Conservation (phyloP, 257 asterid genomes). For the Striga asiatica region DNA sequence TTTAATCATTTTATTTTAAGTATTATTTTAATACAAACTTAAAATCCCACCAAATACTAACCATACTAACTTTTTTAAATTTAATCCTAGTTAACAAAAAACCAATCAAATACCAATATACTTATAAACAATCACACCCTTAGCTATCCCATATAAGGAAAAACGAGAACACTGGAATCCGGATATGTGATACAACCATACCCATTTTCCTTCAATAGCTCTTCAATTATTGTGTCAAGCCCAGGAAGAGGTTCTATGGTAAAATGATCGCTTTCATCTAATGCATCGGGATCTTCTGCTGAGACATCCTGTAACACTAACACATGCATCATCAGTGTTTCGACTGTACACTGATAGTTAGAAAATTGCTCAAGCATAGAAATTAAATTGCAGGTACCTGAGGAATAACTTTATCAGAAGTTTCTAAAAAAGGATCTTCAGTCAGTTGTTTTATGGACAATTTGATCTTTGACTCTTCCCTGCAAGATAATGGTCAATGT, state of each 20-base stretch:
- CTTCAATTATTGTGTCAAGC: slow-evolving; percentile 60
- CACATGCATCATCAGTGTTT: neutral
- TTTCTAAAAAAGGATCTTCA: slow-evolving; percentile 90
- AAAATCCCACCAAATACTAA: no score
- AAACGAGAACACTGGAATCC: no score
- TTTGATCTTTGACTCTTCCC: slow-evolving; percentile 63
- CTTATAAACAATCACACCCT: no score
- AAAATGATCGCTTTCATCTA: slow-evolving; percentile 19
- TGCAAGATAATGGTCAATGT: slow-evolving; percentile 15
- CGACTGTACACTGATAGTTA: slow-evolving; percentile 1
- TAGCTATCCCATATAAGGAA: no score
- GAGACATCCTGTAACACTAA: slow-evolving; percentile 46
- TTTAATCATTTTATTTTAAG: no score
- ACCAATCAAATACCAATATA: no score
- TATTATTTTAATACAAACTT: no score
- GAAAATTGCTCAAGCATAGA: neutral
- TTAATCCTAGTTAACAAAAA: no score
- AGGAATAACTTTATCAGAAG: slow-evolving; percentile 87
- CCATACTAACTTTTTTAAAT: no score
- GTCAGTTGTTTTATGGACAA: slow-evolving; percentile 85
- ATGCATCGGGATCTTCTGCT: slow-evolving; percentile 20
- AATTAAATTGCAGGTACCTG: slow-evolving; percentile 36
- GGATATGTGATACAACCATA: slow-evolving; percentile 21
- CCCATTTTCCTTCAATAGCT: slow-evolving; percentile 88
- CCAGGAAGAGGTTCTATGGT: slow-evolving; percentile 88